Percentiles rank a stretch among this genome's conserved stretches.
These are phyloP conservation scores for Halophytophthora polymorphica DNA, from an alignment of 352 stramenopile genomes.

Conservation along the genomic window DNA sequence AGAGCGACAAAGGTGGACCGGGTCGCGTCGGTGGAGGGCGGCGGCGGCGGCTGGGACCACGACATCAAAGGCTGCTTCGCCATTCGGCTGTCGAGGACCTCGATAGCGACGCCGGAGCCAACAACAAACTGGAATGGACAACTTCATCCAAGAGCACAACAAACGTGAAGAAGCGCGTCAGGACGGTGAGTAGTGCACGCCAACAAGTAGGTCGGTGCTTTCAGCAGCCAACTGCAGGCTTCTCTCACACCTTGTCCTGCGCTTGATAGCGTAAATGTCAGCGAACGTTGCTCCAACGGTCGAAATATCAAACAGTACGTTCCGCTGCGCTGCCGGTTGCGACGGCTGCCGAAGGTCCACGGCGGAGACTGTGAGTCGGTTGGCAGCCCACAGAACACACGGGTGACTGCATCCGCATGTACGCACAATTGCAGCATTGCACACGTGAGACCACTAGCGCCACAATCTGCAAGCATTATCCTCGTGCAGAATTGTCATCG, in stretches of 20 bases:
- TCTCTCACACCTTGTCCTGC: slow-evolving; percentile 41
- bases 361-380: slow-evolving; percentile 32
- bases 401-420: slow-evolving; percentile 44
- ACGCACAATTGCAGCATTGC: background rate
- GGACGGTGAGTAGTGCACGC: too few relatives aligned
- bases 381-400: slow-evolving; percentile 63
- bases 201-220: too few relatives aligned
- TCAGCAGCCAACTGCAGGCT: background rate
- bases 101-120: slow-evolving; percentile 58
- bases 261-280: slow-evolving; percentile 67
- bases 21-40: slow-evolving; percentile 14
- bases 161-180: background rate
- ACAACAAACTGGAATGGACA: slow-evolving; percentile 71
- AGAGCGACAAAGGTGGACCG: slow-evolving; percentile 34
- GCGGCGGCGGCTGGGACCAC: slow-evolving; percentile 37
- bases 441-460: background rate
- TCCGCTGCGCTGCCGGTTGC: slow-evolving; percentile 10
- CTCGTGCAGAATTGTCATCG: background rate
- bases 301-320: slow-evolving; percentile 52
- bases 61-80: slow-evolving; percentile 51
- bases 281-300: slow-evolving; percentile 28
- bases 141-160: slow-evolving; percentile 16
- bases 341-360: slow-evolving; percentile 50
- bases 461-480: background rate
- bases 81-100: slow-evolving; percentile 73